A percentile compares a stretch with the other conserved stretches of the same genome.
Conservation (phyloP, 805 yeast species). For the Saccharomycopsis guyanensis region DNA sequence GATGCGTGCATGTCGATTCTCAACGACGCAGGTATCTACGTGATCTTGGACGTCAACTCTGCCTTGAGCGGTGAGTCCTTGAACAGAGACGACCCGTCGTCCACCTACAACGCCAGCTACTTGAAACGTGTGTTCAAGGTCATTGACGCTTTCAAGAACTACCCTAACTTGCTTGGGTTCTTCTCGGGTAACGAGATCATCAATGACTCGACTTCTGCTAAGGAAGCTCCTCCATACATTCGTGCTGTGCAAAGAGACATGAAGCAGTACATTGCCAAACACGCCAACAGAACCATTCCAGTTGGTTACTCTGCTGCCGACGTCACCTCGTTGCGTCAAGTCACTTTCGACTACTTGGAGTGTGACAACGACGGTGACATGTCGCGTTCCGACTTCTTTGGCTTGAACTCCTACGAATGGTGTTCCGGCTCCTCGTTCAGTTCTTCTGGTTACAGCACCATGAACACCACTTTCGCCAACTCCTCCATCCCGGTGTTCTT, state of each 20-base stretch:
- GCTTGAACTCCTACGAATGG: slow-evolving; percentile 94
- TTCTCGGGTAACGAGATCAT: slow-evolving; percentile 90
- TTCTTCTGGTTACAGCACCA: slow-evolving; percentile 58
- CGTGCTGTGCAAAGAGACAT: slow-evolving; percentile 91
- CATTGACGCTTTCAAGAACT: slow-evolving; percentile 75
- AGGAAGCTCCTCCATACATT: slow-evolving; percentile 66
- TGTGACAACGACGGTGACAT: slow-evolving; percentile 51
- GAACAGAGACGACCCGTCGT: slow-evolving; percentile 60
- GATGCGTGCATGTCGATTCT: slow-evolving; percentile 88
- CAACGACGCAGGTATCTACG: slow-evolving; percentile 87
- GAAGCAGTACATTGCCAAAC: slow-evolving; percentile 66
- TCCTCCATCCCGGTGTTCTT: slow-evolving; percentile 61
- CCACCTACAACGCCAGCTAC: slow-evolving; percentile 64
- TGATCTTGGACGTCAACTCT: slow-evolving; percentile 75
- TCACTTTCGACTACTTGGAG: slow-evolving; percentile 73
- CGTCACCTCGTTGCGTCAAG: slow-evolving; percentile 57
- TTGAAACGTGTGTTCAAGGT: slow-evolving; percentile 75
- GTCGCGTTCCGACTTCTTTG: slow-evolving; percentile 83
- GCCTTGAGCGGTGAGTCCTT: slow-evolving; percentile 62
- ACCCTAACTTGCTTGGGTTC: slow-evolving; percentile 81
- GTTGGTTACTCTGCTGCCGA: slow-evolving; percentile 98
- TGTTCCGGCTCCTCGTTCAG: slow-evolving; percentile 67
- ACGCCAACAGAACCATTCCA: slow-evolving; percentile 70
- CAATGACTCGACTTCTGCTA: slow-evolving; percentile 61
- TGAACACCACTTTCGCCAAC: slow-evolving; percentile 50